Percentiles rank a stretch among this genome's conserved stretches.
Evolutionary conservation across 305 asterid species (phyloP).

Genomic region (Fraxinus baroniana): DNA sequence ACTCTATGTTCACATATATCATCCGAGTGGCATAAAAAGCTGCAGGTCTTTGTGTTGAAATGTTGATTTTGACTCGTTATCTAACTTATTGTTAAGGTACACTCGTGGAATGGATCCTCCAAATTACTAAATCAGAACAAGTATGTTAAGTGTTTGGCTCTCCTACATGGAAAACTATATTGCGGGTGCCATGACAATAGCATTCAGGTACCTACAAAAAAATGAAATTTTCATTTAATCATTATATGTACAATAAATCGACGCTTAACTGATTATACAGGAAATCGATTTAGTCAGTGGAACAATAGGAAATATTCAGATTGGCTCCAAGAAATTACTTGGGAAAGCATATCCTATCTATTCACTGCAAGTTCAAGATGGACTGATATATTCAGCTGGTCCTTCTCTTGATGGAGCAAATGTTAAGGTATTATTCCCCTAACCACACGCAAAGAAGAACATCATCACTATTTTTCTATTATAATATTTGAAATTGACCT

Average conservation of each 20-base stretch:
- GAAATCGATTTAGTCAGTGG: constrained; percentile 75
- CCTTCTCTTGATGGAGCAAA: constrained; percentile 62
- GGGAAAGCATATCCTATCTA: constrained; percentile 60
- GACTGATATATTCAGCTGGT: constrained; percentile 60
- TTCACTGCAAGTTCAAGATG: constrained; percentile 63
- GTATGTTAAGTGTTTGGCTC: constrained; percentile 58
- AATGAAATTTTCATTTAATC: not conserved
- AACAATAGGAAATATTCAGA: constrained; percentile 61
- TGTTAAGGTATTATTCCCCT: constrained; percentile 54
- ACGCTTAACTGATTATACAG: constrained; percentile 28
- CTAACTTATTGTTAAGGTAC: constrained; percentile 41
- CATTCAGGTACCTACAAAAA: constrained; percentile 58
- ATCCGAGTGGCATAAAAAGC: not conserved
- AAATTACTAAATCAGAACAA: constrained; percentile 59
- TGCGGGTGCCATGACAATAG: constrained; percentile 80
- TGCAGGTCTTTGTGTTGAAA: not conserved
- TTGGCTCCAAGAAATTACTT: constrained; percentile 63
- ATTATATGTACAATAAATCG: not conserved
- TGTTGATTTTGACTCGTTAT: not conserved
- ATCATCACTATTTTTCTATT: not conserved
- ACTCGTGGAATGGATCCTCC: constrained; percentile 68
- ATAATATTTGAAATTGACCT: too few relatives aligned
- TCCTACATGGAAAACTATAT: constrained; percentile 65
- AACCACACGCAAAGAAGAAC: not conserved
- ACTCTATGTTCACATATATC: not conserved